A percentile compares a stretch with the other conserved stretches of the same genome.
Conservation (phyloP, 495 filamentous ascomycete genomes). For the Chaetomium tenue region DNA sequence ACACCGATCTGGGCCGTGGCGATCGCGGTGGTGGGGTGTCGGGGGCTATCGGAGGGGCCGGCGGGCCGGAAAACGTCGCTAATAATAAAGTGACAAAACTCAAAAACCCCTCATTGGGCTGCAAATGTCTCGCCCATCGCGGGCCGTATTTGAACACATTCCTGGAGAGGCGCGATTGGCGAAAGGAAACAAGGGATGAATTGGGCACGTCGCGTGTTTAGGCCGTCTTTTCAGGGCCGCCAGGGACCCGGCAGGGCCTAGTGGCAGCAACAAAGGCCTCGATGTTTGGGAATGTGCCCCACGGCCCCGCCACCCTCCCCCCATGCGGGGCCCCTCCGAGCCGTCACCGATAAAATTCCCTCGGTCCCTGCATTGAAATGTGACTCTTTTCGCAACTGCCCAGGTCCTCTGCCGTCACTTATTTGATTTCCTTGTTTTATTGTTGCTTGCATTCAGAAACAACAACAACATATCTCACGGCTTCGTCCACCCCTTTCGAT, state of each 20-base stretch:
- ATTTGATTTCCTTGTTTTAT: slow-evolving; percentile 5
- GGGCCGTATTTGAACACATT: background rate
- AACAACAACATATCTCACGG: background rate
- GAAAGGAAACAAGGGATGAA: background rate
- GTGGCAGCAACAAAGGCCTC: slow-evolving; percentile 10
- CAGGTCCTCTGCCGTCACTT: background rate
- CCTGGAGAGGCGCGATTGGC: slow-evolving; percentile 5
- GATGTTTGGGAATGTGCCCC: slow-evolving; percentile 12
- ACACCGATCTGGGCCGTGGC: background rate
- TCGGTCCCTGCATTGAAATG: slow-evolving; percentile 16
- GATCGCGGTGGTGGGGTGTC: slow-evolving; percentile 5
- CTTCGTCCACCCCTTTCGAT: too few species aligned
- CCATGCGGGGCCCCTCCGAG: slow-evolving; percentile 13
- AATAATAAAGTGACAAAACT: slow-evolving; percentile 11
- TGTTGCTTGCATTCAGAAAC: background rate
- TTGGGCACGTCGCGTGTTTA: slow-evolving; percentile 4
- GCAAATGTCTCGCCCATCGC: background rate
- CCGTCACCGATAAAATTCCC: slow-evolving; percentile 19
- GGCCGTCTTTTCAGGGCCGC: background rate
- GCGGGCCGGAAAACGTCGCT: slow-evolving; percentile 12
- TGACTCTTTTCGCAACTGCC: slow-evolving; percentile 9
- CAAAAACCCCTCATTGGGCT: slow-evolving; percentile 18
- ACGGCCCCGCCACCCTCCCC: slow-evolving; percentile 12
- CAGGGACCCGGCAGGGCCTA: slow-evolving; percentile 1
- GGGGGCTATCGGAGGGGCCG: slow-evolving; percentile 5